phyloP scores from a whole-genome alignment of 768 basidiomycete genomes.

The Cystobasidium onofrii region DNA sequence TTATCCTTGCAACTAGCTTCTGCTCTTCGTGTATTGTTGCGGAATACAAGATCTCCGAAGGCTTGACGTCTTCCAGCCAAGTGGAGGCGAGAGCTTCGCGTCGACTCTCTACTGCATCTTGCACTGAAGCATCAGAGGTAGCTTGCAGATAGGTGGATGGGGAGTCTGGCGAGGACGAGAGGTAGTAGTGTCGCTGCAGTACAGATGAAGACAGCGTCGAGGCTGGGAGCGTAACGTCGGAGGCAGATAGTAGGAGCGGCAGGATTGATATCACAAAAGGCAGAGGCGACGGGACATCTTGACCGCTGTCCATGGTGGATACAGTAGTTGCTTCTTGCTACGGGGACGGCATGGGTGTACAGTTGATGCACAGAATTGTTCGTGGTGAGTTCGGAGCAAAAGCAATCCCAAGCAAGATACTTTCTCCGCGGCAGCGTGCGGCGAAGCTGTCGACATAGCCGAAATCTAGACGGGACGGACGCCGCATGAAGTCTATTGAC shows the following conservation, averaged over 20 bases:
- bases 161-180: neutral
- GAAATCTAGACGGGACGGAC: too few relatives aligned
- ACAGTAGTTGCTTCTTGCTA: neutral
- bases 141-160: constrained; percentile 17
- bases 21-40: constrained; percentile 15
- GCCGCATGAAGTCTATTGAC: too few relatives aligned
- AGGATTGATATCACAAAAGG: constrained; percentile 12
- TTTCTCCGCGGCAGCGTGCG: too few relatives aligned
- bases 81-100: constrained; percentile 4
- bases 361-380: too few relatives aligned
- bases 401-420: too few relatives aligned
- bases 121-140: neutral
- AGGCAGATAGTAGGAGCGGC: neutral
- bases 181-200: constrained; percentile 18
- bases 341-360: neutral
- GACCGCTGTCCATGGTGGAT: neutral
- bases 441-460: too few relatives aligned
- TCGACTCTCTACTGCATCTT: neutral
- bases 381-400: too few relatives aligned
- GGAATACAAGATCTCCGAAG: constrained; percentile 10
- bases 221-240: neutral
- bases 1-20: constrained; percentile 10
- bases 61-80: constrained; percentile 13
- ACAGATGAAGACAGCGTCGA: constrained; percentile 4
- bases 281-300: neutral